Evolutionary conservation across 371 early-diverging fungal species (phyloP), one percentile per base, ranked within the genome.

Genomic region (Mycotypha africana): DNA sequence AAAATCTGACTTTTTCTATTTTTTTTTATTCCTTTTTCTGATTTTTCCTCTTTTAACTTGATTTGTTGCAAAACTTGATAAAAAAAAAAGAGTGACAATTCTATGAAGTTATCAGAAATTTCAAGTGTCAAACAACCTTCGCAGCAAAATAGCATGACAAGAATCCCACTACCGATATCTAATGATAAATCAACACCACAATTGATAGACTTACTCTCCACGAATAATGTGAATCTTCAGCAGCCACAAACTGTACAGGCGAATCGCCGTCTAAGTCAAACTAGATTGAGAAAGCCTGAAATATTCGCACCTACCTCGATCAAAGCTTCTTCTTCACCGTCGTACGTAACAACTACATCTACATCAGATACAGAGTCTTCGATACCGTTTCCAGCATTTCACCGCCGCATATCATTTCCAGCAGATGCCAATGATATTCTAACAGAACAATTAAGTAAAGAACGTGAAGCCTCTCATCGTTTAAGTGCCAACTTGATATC

Each of bases 401-500:
- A 9, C 12, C 38, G 58, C 20, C 31, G 47, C 2, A 43, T 38
- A 9, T 48, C 46, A n/a, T 45, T 35, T 8, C 46, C 45, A n/a
- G 25, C 49, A n/a, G 45, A 33, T 11, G 34, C 53, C 0, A 51
- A 32, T 38, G 61, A 61, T 2, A 26, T 62, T 6, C n/a, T 62
- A 7, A 58, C 58, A 24, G 63, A 58, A 8, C 63, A 62, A 24
- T 34, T 54, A 21, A 49, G 35, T 16, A 58, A 51, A 24, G 63
- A 62, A 26, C 36, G 48, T 9, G 56, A 54, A 42, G 55, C 51
- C 9, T 42, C 56, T 9, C 37, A 41, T 23, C 26, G 48, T 2
- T 21, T 55, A 7, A 45, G 46, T 20, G 58, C 44, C 11, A 54
- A 58, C 28, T 32, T 54, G 14, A 45, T 62, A 6, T 58, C 55